A percentile compares a stretch with the other conserved stretches of the same genome.
Evolutionary conservation across 1,139 yeast genomes (phyloP).

Genomic region (Nakaseomyces nivariensis): DNA sequence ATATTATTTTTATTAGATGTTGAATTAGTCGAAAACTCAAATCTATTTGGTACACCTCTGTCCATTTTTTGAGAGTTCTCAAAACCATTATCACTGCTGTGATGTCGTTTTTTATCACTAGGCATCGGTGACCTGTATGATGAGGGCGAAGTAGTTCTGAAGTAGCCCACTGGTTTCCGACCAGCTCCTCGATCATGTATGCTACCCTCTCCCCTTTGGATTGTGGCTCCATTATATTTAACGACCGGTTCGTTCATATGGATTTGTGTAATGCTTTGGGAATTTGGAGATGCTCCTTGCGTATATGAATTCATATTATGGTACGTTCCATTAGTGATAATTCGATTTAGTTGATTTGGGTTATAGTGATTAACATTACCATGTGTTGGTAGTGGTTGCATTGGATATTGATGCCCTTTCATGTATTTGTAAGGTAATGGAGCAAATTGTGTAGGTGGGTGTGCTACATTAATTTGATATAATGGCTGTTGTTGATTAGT

Average conservation of each 20-base stretch:
- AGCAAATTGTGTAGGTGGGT: slow-evolving; percentile 1
- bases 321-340: background rate
- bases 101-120: background rate
- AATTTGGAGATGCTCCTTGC: background rate
- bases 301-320: background rate
- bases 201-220: background rate
- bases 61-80: background rate
- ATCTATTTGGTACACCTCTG: background rate
- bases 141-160: slow-evolving; percentile 1
- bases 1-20: background rate
- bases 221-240: background rate
- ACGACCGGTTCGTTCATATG: slow-evolving; percentile 1
- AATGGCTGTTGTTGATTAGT: background rate
- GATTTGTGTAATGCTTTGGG: background rate
- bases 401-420: background rate
- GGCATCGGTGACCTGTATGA: background rate
- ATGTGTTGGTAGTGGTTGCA: background rate
- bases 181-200: background rate
- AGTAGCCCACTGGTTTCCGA: background rate
- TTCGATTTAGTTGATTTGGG: background rate
- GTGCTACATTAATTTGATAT: background rate
- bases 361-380: background rate
- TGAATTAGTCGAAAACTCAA: background rate
- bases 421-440: background rate
- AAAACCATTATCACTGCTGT: background rate